phyloP scores from a whole-genome alignment of 129 eudicot species.

The Scalesia atractyloides region DNA sequence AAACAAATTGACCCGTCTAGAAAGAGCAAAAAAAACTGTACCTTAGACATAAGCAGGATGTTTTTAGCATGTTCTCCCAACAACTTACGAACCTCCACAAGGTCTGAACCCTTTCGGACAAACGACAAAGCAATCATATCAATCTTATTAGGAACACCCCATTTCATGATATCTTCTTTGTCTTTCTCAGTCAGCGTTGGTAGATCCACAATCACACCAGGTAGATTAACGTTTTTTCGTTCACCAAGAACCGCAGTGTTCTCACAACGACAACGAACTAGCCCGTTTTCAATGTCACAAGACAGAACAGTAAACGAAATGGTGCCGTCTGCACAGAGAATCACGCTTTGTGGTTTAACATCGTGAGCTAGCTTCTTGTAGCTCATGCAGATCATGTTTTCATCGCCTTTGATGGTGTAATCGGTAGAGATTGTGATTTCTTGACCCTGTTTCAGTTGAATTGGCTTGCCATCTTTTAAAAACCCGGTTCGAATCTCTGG shows the following conservation, averaged over 20 bases:
- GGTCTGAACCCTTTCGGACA: slow-evolving; percentile 70
- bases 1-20: not conserved
- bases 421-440: slow-evolving; percentile 73
- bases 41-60: slow-evolving; percentile 82
- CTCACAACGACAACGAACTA: slow-evolving; percentile 74
- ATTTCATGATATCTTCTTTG: slow-evolving; percentile 68
- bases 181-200: slow-evolving; percentile 74
- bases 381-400: slow-evolving; percentile 67
- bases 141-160: slow-evolving; percentile 73
- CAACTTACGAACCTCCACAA: slow-evolving; percentile 70
- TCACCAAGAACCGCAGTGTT: slow-evolving; percentile 75
- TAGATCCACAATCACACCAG: slow-evolving; percentile 71
- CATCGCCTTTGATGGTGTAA: slow-evolving; percentile 59
- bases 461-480: slow-evolving; percentile 63
- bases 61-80: slow-evolving; percentile 56
- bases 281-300: slow-evolving; percentile 56
- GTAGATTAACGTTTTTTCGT: slow-evolving; percentile 78
- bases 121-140: slow-evolving; percentile 70
- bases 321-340: slow-evolving; percentile 72
- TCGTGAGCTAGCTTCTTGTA: slow-evolving; percentile 71
- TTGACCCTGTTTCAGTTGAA: slow-evolving; percentile 70
- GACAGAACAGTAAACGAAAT: slow-evolving; percentile 60
- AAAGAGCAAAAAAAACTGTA: slow-evolving; percentile 8
- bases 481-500: slow-evolving; percentile 79
- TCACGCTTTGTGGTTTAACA: slow-evolving; percentile 60